A percentile compares a stretch with the other conserved stretches of the same genome.
Conservation (phyloP, 2,329 filamentous ascomycete species). For the Coniosporium tulheliwenetii region DNA sequence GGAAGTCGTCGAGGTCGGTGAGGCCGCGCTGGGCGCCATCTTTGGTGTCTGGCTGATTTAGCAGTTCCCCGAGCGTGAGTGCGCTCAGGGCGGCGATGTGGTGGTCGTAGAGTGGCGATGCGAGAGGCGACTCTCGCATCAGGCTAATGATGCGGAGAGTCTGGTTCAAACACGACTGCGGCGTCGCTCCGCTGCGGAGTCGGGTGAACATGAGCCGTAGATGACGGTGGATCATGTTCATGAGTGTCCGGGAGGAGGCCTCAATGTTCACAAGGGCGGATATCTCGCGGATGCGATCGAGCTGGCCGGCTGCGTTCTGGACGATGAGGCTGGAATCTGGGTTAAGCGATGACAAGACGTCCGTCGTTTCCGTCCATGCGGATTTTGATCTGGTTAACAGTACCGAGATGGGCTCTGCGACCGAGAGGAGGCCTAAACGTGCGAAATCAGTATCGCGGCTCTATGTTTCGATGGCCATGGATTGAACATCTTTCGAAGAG, state of each 20-base stretch:
- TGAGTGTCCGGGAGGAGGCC: conserved; percentile 34
- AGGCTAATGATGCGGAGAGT: conserved; percentile 44
- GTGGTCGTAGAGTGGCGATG: conserved; percentile 46
- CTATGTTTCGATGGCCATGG: conserved; percentile 24
- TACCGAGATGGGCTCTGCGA: too few species aligned
- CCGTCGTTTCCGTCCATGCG: too few species aligned
- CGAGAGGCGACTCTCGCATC: conserved; percentile 36
- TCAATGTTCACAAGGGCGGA: conserved; percentile 33
- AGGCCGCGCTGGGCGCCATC: conserved; percentile 42
- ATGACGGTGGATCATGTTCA: conserved; percentile 58
- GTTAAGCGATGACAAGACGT: too few species aligned
- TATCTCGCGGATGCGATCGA: conserved; percentile 51
- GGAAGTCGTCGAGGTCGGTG: conserved; percentile 39
- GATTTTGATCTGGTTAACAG: too few species aligned
- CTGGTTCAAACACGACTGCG: conserved; percentile 43
- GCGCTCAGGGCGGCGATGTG: conserved; percentile 47
- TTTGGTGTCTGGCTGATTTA: conserved; percentile 37
- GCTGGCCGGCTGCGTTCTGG: conserved; percentile 15
- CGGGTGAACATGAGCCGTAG: conserved; percentile 49
- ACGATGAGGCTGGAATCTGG: conserved; percentile 28
- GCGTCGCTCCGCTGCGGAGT: conserved; percentile 38
- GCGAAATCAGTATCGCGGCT: background rate
- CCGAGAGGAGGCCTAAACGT: background rate
- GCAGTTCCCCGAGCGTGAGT: conserved; percentile 45
- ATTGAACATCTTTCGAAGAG: conserved; percentile 33